Conservation (phyloP, 2,329 filamentous ascomycete genomes). For the Fusarium sp. region DNA sequence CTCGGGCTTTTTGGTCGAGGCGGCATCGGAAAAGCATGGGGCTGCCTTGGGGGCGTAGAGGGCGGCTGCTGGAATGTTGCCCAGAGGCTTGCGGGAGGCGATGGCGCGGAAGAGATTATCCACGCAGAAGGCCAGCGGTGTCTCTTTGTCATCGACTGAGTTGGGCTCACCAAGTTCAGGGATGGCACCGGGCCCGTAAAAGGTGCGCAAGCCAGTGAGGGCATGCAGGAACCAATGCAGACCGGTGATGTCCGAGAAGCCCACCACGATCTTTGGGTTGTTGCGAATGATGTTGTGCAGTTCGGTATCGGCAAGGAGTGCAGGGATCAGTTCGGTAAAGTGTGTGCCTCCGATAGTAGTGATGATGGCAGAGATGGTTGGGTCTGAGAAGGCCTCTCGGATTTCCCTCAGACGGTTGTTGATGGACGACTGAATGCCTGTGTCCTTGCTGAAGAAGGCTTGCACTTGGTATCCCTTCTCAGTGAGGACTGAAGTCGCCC, state of each 20-base stretch:
- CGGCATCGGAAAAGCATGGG: slow-evolving; percentile 35
- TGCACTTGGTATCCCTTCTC: slow-evolving; percentile 51
- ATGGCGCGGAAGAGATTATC: slow-evolving; percentile 50
- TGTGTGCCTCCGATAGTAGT: slow-evolving; percentile 55
- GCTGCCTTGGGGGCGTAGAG: slow-evolving; percentile 46
- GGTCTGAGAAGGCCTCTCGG: slow-evolving; percentile 53
- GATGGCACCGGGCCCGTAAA: slow-evolving; percentile 56
- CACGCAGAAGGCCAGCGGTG: slow-evolving; percentile 47
- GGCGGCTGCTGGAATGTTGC: slow-evolving; percentile 47
- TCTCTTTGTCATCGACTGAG: slow-evolving; percentile 37
- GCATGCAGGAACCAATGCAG: slow-evolving; percentile 57
- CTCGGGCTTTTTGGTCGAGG: slow-evolving; percentile 43
- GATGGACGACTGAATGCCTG: slow-evolving; percentile 49
- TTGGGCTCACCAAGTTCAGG: slow-evolving; percentile 52
- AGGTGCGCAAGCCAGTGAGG: slow-evolving; percentile 54
- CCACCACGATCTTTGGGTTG: slow-evolving; percentile 57
- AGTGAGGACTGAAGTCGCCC: slow-evolving; percentile 47
- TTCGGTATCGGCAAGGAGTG: slow-evolving; percentile 50
- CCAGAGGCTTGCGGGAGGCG: slow-evolving; percentile 41
- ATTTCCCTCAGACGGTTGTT: slow-evolving; percentile 53
- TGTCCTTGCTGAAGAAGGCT: slow-evolving; percentile 47
- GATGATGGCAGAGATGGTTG: slow-evolving; percentile 50
- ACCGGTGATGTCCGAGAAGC: slow-evolving; percentile 56
- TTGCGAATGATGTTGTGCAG: slow-evolving; percentile 49
- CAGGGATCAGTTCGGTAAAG: slow-evolving; percentile 55